Conservation (phyloP, 129 eudicot species). For the Kitagawia praeruptora region DNA sequence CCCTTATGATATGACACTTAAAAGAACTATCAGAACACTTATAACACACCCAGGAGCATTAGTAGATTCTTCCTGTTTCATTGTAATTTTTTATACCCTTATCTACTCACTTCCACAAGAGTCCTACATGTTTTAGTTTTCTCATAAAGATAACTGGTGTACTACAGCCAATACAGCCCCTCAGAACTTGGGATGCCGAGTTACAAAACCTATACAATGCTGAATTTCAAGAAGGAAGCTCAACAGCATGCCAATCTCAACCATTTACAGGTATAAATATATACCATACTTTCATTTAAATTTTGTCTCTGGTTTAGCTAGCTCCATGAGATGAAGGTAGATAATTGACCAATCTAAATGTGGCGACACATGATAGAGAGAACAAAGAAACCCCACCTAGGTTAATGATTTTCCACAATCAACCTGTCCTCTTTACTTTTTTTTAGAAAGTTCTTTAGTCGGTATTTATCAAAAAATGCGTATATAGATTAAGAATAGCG, state of each 20-base stretch:
- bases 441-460: slow-evolving; percentile 28
- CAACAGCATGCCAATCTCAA: slow-evolving; percentile 48
- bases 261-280: slow-evolving; percentile 59
- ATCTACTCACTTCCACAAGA: slow-evolving; percentile 1
- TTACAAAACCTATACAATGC: slow-evolving; percentile 54
- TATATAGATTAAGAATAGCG: slow-evolving; percentile 3
- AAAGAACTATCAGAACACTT: slow-evolving; percentile 41
- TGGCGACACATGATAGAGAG: slow-evolving; percentile 24
- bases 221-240: slow-evolving; percentile 70
- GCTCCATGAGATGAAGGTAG: background rate
- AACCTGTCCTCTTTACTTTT: slow-evolving; percentile 29
- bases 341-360: slow-evolving; percentile 20
- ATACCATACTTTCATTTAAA: background rate
- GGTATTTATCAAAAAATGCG: slow-evolving; percentile 39
- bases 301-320: background rate
- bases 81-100: slow-evolving; percentile 40
- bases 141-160: slow-evolving; percentile 17
- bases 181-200: slow-evolving; percentile 60
- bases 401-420: slow-evolving; percentile 30
- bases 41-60: slow-evolving; percentile 48
- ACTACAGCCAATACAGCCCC: slow-evolving; percentile 53
- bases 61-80: slow-evolving; percentile 55
- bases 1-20: slow-evolving; percentile 34
- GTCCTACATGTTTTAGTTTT: slow-evolving; percentile 9
- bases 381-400: slow-evolving; percentile 33